These are phyloP conservation scores for Quercus dentata DNA, from an alignment of 306 rosid genomes.

Conservation along the genomic window DNA sequence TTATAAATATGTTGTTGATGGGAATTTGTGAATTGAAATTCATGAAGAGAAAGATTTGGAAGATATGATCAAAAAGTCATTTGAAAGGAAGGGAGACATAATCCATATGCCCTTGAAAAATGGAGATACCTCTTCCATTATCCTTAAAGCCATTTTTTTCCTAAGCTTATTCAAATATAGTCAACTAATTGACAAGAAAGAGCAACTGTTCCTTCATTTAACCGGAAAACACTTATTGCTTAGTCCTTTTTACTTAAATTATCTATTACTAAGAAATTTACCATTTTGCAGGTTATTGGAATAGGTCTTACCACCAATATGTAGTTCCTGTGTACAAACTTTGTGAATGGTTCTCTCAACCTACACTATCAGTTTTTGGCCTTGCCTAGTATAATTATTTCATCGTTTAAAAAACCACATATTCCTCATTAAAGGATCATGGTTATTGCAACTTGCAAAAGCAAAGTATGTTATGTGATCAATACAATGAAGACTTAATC, in stretches of 20 bases:
- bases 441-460: conserved; percentile 7
- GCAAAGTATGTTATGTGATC: neutral
- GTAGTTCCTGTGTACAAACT: conserved; percentile 13
- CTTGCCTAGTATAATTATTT: neutral
- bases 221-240: conserved; percentile 17
- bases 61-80: conserved; percentile 42
- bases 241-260: neutral
- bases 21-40: conserved; percentile 47
- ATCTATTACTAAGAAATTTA: neutral
- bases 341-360: conserved; percentile 26
- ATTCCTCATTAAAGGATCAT: neutral
- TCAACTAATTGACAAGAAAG: conserved; percentile 66
- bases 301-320: conserved; percentile 33
- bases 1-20: conserved; percentile 33
- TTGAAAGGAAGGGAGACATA: conserved; percentile 69
- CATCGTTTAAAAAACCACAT: neutral
- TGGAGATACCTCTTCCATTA: conserved; percentile 42
- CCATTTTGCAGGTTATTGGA: conserved; percentile 14
- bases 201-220: conserved; percentile 21
- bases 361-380: neutral
- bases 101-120: conserved; percentile 68
- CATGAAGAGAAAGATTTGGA: conserved; percentile 41
- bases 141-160: conserved; percentile 39
- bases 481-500: neutral
- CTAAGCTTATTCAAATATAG: conserved; percentile 33